Evolutionary conservation across 2,329 filamentous ascomycete genomes (phyloP), one percentile per base, ranked within the genome.

Genomic region (Colletotrichum coccodes): DNA sequence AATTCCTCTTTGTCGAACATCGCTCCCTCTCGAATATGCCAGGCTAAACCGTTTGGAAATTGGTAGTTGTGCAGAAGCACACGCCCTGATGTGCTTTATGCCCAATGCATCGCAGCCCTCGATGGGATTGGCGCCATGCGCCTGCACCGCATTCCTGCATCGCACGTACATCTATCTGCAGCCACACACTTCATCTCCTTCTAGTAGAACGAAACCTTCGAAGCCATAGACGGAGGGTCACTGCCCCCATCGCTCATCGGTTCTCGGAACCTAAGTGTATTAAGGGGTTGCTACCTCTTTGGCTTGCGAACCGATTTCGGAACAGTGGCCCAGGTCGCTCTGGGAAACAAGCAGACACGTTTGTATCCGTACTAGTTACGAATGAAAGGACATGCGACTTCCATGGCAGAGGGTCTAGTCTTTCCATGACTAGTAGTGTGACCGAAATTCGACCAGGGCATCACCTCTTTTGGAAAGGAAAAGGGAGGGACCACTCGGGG

Each of bases 401-500:
- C 47, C 4, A 32, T 50, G 9, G 47, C 23, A 40, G 54, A 52
- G 54, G 14, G 32, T 44, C 30, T 46, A 47, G 38, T n/a, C 18
- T 32, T 18, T 30, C 21, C 30, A 23, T 32, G 53, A 34, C 36
- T 21, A 50, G 18, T 7, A 42, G 53, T 42, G n/a, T 23, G 42
- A 6, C 44, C 14, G n/a, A 14, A 21, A 26, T 21, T 21, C 23
- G 30, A 60, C 44, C 32, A 60, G 57, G 59, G 52, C n/a, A 30
- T 26, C 34, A 30, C 18, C 44, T 34, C n/a, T 63, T 53, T 40
- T 9, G 49, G 59, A 40, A 57, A 32, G 28, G 59, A 44, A 52
- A 28, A 64, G 52, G 30, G 46, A 30, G 60, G 49, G 46, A 14
- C 52, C 44, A 16, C 38, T 68, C 65, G 40, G 52, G 60, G 44